Conservation (phyloP, 2,329 filamentous ascomycete genomes). For the Clonostachys rosea region DNA sequence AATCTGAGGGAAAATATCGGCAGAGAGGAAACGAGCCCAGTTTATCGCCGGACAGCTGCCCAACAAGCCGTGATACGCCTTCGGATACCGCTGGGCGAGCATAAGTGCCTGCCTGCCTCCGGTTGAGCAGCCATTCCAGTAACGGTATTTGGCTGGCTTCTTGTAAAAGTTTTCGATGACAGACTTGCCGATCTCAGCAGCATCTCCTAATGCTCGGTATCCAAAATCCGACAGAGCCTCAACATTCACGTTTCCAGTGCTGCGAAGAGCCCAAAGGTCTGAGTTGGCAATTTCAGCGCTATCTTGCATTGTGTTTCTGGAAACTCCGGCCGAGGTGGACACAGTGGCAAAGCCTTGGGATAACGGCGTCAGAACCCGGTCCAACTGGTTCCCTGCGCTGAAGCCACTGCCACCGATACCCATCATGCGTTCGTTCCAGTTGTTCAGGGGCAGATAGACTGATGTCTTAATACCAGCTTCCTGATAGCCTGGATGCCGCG, state of each 20-base stretch:
- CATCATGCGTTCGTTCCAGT: not conserved
- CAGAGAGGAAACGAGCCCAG: not conserved
- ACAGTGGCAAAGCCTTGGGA: not conserved
- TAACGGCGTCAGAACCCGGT: not conserved
- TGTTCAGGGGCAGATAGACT: not conserved
- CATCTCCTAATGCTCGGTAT: not conserved
- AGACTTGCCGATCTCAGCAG: constrained; percentile 25
- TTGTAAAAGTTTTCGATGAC: constrained; percentile 34
- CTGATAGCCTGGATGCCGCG: not conserved
- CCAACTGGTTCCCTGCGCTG: not conserved
- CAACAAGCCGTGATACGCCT: constrained; percentile 43
- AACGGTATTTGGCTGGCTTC: constrained; percentile 26
- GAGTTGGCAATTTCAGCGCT: not conserved
- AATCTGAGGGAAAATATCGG: constrained; percentile 27
- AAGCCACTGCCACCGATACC: not conserved
- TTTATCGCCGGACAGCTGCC: not conserved
- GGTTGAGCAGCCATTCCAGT: constrained; percentile 45
- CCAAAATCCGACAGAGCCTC: not conserved
- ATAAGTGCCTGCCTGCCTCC: constrained; percentile 46
- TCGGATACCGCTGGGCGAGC: constrained; percentile 37
- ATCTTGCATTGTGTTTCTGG: not conserved
- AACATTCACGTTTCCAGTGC: not conserved
- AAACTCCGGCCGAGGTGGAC: not conserved
- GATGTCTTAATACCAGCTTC: not conserved
- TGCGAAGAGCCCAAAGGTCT: not conserved